Evolutionary conservation across 2,329 filamentous ascomycete genomes (phyloP).

Genomic region (Claviceps humidiphila): DNA sequence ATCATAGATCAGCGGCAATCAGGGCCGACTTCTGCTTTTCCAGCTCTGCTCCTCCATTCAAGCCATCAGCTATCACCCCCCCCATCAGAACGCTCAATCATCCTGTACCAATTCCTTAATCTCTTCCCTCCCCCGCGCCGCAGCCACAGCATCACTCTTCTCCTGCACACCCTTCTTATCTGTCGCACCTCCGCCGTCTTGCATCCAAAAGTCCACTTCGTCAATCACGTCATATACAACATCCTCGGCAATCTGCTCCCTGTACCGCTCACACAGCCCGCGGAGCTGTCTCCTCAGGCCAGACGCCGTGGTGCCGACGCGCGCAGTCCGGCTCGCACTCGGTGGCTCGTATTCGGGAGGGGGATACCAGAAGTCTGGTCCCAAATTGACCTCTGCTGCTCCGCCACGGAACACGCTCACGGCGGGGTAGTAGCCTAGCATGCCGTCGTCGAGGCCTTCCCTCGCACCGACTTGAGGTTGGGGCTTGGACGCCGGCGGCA

Average conservation of each 20-base stretch:
- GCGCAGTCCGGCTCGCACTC: slow-evolving; percentile 34
- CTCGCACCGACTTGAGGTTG: slow-evolving; percentile 60
- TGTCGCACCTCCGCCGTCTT: slow-evolving; percentile 45
- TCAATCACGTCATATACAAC: slow-evolving; percentile 87
- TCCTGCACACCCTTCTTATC: slow-evolving; percentile 31
- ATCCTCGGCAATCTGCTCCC: slow-evolving; percentile 90
- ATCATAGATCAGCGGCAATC: too few species aligned
- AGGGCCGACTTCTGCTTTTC: too few species aligned
- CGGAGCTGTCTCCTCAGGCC: slow-evolving; percentile 27
- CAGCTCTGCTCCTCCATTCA: too few species aligned
- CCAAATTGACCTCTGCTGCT: slow-evolving; percentile 86
- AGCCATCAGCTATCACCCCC: too few species aligned
- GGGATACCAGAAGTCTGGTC: slow-evolving; percentile 82
- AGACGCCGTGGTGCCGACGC: slow-evolving; percentile 5
- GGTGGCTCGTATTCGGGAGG: slow-evolving; percentile 44
- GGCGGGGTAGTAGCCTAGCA: slow-evolving; percentile 90
- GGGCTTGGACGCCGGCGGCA: slow-evolving; percentile 76
- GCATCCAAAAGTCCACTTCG: slow-evolving; percentile 80
- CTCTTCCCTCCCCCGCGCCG: slow-evolving; percentile 37
- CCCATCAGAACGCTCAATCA: slow-evolving; percentile 23
- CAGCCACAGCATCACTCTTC: slow-evolving; percentile 29
- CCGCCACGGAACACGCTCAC: slow-evolving; percentile 87
- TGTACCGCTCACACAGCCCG: slow-evolving; percentile 65
- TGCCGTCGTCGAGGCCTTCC: slow-evolving; percentile 83
- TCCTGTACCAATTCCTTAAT: slow-evolving; percentile 55